Conservation (phyloP, 2,329 filamentous ascomycete genomes). For the Claviceps humidiphila region DNA sequence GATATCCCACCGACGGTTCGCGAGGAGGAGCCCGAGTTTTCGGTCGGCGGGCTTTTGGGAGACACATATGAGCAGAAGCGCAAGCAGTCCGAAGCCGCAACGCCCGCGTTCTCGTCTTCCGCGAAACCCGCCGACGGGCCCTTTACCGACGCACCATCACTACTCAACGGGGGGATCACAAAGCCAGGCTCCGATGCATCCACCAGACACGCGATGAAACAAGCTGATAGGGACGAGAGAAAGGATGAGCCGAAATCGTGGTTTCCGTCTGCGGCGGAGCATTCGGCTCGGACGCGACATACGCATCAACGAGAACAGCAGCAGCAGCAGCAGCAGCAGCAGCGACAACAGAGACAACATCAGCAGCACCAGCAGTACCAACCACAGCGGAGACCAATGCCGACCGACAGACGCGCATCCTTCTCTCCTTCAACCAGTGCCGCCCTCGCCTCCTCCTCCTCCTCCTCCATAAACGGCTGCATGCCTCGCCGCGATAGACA, state of each 20-base stretch:
- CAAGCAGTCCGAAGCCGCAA: conserved; percentile 21
- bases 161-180: conserved; percentile 32
- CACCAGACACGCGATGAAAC: not conserved
- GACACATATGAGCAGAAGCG: conserved; percentile 32
- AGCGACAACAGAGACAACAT: too few relatives aligned
- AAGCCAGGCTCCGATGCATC: conserved; percentile 10
- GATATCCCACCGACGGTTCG: conserved; percentile 1
- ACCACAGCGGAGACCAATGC: conserved; percentile 11
- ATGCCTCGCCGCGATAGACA: conserved; percentile 19
- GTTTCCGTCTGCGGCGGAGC: conserved; percentile 25
- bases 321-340: not conserved
- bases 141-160: conserved; percentile 44
- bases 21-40: conserved; percentile 29
- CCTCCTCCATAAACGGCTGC: not conserved
- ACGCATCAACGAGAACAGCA: not conserved
- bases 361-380: not conserved
- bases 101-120: conserved; percentile 12
- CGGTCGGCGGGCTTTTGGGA: conserved; percentile 37
- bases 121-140: conserved; percentile 19
- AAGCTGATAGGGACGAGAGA: conserved; percentile 12
- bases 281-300: conserved; percentile 21
- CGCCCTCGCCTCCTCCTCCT: not conserved
- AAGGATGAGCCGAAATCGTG: conserved; percentile 17
- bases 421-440: not conserved
- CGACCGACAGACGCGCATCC: conserved; percentile 11